phyloP scores from a whole-genome alignment of 768 basidiomycete genomes.

The Ephemerocybe angulata region DNA sequence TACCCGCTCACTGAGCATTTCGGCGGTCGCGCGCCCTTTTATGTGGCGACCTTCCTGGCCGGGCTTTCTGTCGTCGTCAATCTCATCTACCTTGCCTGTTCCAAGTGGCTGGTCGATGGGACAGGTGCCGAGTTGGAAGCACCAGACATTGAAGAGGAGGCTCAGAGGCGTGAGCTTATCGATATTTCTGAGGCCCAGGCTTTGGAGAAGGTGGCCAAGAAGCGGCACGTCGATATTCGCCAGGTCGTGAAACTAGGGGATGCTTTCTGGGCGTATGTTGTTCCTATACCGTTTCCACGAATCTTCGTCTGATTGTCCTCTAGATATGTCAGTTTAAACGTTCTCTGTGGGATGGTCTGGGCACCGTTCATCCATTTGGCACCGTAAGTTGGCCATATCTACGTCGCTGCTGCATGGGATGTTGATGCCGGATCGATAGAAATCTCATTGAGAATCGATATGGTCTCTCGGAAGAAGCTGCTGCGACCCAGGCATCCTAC shows the following conservation, averaged over 20 bases:
- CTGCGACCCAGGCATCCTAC: constrained; percentile 65
- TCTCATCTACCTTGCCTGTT: constrained; percentile 59
- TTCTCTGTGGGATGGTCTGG: constrained; percentile 77
- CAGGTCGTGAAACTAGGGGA: constrained; percentile 69
- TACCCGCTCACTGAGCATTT: constrained; percentile 70
- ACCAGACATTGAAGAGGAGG: constrained; percentile 56
- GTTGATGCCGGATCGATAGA: constrained; percentile 41
- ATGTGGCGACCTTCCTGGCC: constrained; percentile 61
- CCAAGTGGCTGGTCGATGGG: constrained; percentile 60
- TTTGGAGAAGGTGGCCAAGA: constrained; percentile 61
- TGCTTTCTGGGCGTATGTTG: constrained; percentile 69
- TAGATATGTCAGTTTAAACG: constrained; percentile 72
- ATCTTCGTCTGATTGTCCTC: constrained; percentile 6
- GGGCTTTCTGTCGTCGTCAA: constrained; percentile 66
- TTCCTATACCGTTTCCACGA: background rate
- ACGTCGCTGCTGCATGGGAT: constrained; percentile 4
- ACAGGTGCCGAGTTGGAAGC: constrained; percentile 64
- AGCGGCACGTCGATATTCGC: constrained; percentile 55
- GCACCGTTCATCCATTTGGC: constrained; percentile 74
- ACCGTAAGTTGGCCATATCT: constrained; percentile 43
- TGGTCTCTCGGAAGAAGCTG: constrained; percentile 52
- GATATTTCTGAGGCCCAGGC: constrained; percentile 57
- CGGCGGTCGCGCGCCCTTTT: constrained; percentile 72
- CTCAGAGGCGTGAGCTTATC: constrained; percentile 37
- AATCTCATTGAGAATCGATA: constrained; percentile 74